Evolutionary conservation across 2,329 filamentous ascomycete genomes (phyloP), one percentile per base, ranked within the genome.

Genomic region (Taxawa tesnikishii): DNA sequence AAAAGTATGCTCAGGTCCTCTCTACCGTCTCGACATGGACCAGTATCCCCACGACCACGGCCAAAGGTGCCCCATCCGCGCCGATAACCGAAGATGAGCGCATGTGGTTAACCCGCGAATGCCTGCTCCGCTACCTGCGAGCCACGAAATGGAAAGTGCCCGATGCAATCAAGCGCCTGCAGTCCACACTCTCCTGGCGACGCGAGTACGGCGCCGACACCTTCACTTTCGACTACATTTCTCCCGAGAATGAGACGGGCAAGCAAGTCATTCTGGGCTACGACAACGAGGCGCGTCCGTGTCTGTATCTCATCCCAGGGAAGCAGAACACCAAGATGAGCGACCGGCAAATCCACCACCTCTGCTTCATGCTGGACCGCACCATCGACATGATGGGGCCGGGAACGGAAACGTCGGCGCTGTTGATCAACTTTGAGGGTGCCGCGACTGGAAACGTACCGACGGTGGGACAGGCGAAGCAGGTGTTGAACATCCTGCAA

Each of bases 341-440:
- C 39, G 82, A 85, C 23, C 73, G 83, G 45, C 90, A 96, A 61
- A 77, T 94, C 34, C 78, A 98, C 58, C 87, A 96, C 55, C 64
- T 98, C 38, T 85, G 94, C 32, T 98, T 81, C 63, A 94, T 96
- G 87, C 62, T 96, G 26, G 90, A 98, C 64, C 73, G 83, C 23
- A 77, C 82, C 19, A 74, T 94, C 43, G 87, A 94, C 46, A 60
- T 96, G 40, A 85, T 92, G 74, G 79, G 81, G 0, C 69, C 87
- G 0, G 80, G 81, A 10, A 83, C 93, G 53, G 90, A 96, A 62
- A 90, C 75, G 29, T 59, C 94, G 37, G 80, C 82, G 26, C 67
- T 98, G 34, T 65, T 96, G 44, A 87, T 96, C 58, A 88, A 94
- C 62, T 96, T 94, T 66, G 83, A 84, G 57, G 70, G 78, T 38